Base-by-base conservation (phyloP, 2,329 filamentous ascomycete genomes). In the Ophiostoma ulmi region DNA sequence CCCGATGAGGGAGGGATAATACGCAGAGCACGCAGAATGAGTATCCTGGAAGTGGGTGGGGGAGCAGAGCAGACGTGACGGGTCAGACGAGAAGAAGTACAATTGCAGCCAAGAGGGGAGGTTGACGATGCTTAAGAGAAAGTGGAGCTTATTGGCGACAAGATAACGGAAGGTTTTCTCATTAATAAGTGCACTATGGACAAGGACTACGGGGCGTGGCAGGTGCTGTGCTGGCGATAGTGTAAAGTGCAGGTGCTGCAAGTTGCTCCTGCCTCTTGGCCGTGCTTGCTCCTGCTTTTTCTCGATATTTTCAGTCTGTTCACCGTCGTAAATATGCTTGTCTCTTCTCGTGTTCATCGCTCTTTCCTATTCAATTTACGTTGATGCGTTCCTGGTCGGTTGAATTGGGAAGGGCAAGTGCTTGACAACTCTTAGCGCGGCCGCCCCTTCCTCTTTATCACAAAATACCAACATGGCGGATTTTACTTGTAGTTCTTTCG, bases 71-170 rank as follows among this genome's bases (percentile, higher is more conserved):
- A 20, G 61, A 31, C 13, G 58, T 10, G 63, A 41, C 22, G 35
- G 13, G 13, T 14, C 11, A 44, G 14, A 44, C 14, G 35, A 11
- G 31, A 41, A 14, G 36, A 36, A 39, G 63, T 17, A 44, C 13
- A 44, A 44, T 5, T 44, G 6, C 41, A 39, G 63, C 7, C 10
- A 14, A 38, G 17, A 35, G 61, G 58, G 17, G 61, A 41, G 36
- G 63, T 66, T 66, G 63, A 36, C 63, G 63, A 66, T 66, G 36
- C n/a, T 22, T 22, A 36, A 20, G 17, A 38, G 61, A 64, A 63
- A 64, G 61, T 35, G 61, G 61, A 17, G 61, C 61, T 13, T 10
- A 5, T 61, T 31, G 61, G 61, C 26, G 55, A 10, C 31, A n/a
- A 35, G 48, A 66, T 36, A 36, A 66, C 63, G 38, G 20, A 20